Conservation (phyloP, 805 yeast species). For the Saturnispora sekii region DNA sequence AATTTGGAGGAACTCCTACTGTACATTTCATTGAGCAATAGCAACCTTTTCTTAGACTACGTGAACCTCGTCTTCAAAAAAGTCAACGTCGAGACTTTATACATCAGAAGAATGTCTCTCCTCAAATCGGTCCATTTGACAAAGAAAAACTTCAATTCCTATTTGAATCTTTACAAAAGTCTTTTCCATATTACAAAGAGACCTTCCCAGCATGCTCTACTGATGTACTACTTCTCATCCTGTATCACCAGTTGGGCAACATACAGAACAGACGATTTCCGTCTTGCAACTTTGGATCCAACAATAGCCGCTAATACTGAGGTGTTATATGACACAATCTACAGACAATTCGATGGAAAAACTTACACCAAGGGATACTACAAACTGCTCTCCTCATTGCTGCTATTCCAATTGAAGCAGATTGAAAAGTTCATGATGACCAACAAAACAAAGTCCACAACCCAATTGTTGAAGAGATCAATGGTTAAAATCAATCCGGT, state of each 20-base stretch:
- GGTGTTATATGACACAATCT: conserved; percentile 28
- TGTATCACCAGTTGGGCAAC: conserved; percentile 41
- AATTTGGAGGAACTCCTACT: conserved; percentile 33
- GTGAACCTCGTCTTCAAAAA: conserved; percentile 22
- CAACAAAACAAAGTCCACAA: conserved; percentile 15
- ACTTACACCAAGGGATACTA: conserved; percentile 22
- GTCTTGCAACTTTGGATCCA: conserved; percentile 17
- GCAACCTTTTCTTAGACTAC: conserved; percentile 32
- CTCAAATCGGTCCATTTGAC: conserved; percentile 35
- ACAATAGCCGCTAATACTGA: conserved; percentile 22
- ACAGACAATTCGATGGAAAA: conserved; percentile 23
- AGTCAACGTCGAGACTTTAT: conserved; percentile 27
- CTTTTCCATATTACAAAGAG: conserved; percentile 31
- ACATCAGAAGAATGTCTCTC: conserved; percentile 37
- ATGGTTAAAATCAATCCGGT: conserved; percentile 12
- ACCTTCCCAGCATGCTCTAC: conserved; percentile 36
- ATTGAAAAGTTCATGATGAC: conserved; percentile 22
- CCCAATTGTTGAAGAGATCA: conserved; percentile 19
- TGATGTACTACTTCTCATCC: conserved; percentile 37
- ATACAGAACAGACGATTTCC: conserved; percentile 38
- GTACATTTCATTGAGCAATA: conserved; percentile 43
- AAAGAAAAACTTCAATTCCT: conserved; percentile 26
- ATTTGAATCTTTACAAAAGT: conserved; percentile 31
- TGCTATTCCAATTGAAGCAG: conserved; percentile 26
- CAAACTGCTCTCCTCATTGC: conserved; percentile 26